A percentile compares a stretch with the other conserved stretches of the same genome.
phyloP scores from a whole-genome alignment of 805 yeast genomes.

The Babjeviella inositovora region DNA sequence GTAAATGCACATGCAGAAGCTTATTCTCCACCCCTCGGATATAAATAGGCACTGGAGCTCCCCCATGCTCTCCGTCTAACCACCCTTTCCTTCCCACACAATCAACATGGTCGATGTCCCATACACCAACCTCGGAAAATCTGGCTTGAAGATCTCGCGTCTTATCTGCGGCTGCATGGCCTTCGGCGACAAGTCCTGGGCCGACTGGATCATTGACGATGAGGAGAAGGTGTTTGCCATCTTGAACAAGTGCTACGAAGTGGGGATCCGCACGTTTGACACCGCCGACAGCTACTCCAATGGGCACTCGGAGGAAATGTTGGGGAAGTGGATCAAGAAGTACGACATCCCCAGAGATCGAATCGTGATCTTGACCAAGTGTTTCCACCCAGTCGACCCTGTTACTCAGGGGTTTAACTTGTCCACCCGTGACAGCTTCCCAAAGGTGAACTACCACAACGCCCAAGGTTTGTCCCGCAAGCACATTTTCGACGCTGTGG shows the following conservation, averaged over 20 bases:
- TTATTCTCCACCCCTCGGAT: no score
- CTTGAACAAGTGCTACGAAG: conserved; percentile 25
- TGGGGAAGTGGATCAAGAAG: conserved; percentile 10
- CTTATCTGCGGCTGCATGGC: conserved; percentile 19
- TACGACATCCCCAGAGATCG: conserved; percentile 10
- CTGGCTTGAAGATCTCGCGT: conserved; percentile 16
- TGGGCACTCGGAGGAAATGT: conserved; percentile 8
- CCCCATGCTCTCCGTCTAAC: no score
- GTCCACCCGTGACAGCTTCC: no score
- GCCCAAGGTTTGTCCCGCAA: conserved; percentile 24
- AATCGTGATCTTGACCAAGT: conserved; percentile 11
- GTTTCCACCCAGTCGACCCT: conserved; percentile 5
- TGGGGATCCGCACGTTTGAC: conserved; percentile 25
- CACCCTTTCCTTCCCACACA: no score
- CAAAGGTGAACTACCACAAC: no score
- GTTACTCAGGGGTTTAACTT: conserved; percentile 3
- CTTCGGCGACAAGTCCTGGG: conserved; percentile 17
- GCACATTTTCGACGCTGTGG: conserved; percentile 28
- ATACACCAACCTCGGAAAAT: conserved; percentile 11
- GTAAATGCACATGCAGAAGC: no score
- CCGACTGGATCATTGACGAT: conserved; percentile 24
- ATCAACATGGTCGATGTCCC: no score
- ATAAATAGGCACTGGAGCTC: no score
- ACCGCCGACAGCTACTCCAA: conserved; percentile 18
- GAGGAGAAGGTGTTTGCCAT: conserved; percentile 24